These are phyloP conservation scores for Evansstolkia leycettana DNA, from an alignment of 495 filamentous ascomycete genomes.

Conservation along the genomic window DNA sequence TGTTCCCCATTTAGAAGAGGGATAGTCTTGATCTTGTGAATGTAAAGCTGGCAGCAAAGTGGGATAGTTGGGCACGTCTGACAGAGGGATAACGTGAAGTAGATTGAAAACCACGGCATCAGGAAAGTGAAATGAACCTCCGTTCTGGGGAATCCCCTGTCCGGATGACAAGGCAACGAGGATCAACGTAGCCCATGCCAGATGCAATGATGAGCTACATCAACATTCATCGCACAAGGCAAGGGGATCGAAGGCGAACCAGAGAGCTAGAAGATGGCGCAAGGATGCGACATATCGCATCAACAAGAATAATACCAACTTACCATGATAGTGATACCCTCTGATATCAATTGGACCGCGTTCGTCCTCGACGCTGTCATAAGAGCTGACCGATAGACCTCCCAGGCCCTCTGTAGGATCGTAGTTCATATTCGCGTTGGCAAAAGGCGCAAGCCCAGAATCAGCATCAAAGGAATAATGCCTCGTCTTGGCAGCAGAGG, in stretches of 20 bases:
- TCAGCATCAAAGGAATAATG: conserved; percentile 35
- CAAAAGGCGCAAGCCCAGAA: conserved; percentile 20
- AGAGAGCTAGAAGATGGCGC: conserved; percentile 21
- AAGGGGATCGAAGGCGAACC: conserved; percentile 17
- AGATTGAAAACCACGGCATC: too few species aligned
- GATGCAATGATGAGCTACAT: conserved; percentile 2
- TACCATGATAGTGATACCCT: conserved; percentile 35
- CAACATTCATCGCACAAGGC: conserved; percentile 7
- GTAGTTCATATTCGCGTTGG: conserved; percentile 31
- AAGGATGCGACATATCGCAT: conserved; percentile 6
- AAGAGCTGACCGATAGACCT: conserved; percentile 36
- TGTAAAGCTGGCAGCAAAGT: too few species aligned
- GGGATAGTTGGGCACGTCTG: too few species aligned
- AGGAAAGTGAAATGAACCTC: too few species aligned
- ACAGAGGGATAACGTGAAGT: too few species aligned
- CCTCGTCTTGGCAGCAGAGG: conserved; percentile 19
- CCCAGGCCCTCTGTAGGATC: conserved; percentile 37
- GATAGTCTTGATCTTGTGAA: too few species aligned
- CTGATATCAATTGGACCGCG: conserved; percentile 30
- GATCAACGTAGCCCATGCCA: not conserved
- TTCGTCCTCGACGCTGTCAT: conserved; percentile 37
- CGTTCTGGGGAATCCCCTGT: too few species aligned
- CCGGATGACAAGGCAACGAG: not conserved
- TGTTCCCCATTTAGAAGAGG: too few species aligned
- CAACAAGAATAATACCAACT: conserved; percentile 9